A percentile compares a stretch with the other conserved stretches of the same genome.
Evolutionary conservation across 2,329 filamentous ascomycete species (phyloP).

Genomic region (Cephalotrichum gorgonifer): DNA sequence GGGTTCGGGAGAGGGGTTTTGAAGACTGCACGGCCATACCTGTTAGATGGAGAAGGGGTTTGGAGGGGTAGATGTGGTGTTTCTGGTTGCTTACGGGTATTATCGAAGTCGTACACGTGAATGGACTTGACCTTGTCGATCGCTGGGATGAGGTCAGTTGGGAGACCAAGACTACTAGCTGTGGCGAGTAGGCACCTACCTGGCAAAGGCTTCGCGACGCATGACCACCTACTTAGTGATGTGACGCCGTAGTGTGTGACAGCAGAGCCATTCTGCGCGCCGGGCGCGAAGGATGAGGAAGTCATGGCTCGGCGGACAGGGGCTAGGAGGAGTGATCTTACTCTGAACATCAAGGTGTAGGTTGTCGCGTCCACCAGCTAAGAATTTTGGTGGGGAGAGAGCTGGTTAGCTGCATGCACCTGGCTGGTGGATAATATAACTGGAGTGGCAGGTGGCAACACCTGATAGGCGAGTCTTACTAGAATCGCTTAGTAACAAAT

Average conservation of each 20-base stretch:
- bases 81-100: constrained; percentile 59
- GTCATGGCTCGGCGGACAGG: constrained; percentile 23
- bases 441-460: not conserved
- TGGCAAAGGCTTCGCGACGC: constrained; percentile 62
- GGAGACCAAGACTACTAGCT: not conserved
- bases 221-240: constrained; percentile 74
- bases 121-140: constrained; percentile 64
- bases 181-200: constrained; percentile 27
- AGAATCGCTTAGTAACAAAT: too few species aligned
- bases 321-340: not conserved
- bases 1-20: constrained; percentile 82
- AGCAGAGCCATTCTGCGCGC: constrained; percentile 23
- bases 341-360: constrained; percentile 1
- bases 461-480: not conserved
- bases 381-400: not conserved
- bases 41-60: not conserved
- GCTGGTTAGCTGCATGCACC: too few species aligned
- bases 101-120: constrained; percentile 97
- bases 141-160: constrained; percentile 25
- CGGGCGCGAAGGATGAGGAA: constrained; percentile 22
- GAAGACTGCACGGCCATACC: constrained; percentile 57
- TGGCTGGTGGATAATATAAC: not conserved
- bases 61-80: constrained; percentile 1
- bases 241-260: constrained; percentile 47
- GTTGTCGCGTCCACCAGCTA: too few species aligned